A percentile compares a stretch with the other conserved stretches of the same genome.
These are phyloP conservation scores for Blepharisma stoltei DNA, from an alignment of 73 alveolate species.

Conservation along the genomic window DNA sequence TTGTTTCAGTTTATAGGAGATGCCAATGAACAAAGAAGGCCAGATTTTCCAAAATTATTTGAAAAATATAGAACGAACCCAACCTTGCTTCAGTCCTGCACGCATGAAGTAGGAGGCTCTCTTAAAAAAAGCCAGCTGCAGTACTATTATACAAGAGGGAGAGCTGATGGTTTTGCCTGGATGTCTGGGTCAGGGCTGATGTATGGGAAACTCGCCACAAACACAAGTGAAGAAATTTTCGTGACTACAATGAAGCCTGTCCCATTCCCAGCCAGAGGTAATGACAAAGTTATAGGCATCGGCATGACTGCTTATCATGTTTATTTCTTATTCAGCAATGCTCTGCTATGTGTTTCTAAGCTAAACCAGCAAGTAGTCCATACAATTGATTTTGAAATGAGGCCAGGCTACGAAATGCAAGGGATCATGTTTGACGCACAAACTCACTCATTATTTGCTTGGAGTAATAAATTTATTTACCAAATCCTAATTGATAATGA, in stretches of 20 bases:
- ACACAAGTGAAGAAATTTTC: conserved; percentile 5
- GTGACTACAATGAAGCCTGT: not conserved
- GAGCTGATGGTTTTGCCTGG: conserved; percentile 37
- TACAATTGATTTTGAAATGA: conserved; percentile 39
- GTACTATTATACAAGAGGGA: not conserved
- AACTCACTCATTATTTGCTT: conserved; percentile 50
- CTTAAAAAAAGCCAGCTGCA: conserved; percentile 26
- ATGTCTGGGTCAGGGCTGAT: not conserved
- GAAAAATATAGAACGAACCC: conserved; percentile 1
- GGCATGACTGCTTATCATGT: conserved; percentile 55
- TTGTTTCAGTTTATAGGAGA: conserved; percentile 27
- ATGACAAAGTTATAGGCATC: conserved; percentile 2
- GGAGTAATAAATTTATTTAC: conserved; percentile 37
- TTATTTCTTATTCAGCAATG: conserved; percentile 44
- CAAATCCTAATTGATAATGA: conserved; percentile 63
- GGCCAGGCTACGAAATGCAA: conserved; percentile 39
- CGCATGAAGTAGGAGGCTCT: conserved; percentile 4
- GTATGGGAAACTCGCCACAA: not conserved
- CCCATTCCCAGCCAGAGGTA: conserved; percentile 12
- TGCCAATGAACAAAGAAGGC: conserved; percentile 10
- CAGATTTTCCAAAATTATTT: conserved; percentile 15
- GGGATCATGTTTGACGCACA: conserved; percentile 47
- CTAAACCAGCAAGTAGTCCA: conserved; percentile 56
- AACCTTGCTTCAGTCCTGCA: not conserved
- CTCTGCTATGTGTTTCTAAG: conserved; percentile 53